These are phyloP conservation scores for Amanita thiersii DNA, from an alignment of 768 basidiomycete species.

Conservation along the genomic window DNA sequence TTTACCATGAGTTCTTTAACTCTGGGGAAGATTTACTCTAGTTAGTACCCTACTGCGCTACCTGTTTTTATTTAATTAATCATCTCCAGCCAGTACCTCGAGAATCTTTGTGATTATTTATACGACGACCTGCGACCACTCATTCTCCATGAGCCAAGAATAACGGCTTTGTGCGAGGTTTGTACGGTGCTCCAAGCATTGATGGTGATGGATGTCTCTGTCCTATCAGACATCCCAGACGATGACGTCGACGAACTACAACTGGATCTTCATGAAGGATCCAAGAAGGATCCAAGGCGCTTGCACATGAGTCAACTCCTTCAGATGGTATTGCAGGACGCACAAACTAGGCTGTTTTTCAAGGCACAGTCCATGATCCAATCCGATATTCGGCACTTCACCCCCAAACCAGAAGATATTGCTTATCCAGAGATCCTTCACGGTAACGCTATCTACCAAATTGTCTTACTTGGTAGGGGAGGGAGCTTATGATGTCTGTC, in stretches of 20 bases:
- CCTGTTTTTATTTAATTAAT: not conserved
- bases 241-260: conserved; percentile 30
- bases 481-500: not conserved
- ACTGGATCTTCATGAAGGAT: conserved; percentile 26
- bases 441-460: conserved; percentile 33
- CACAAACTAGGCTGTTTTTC: conserved; percentile 93
- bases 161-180: conserved; percentile 86
- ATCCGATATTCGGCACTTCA: conserved; percentile 79
- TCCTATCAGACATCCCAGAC: conserved; percentile 16
- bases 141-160: conserved; percentile 85
- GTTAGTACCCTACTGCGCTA: conserved; percentile 21
- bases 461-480: conserved; percentile 4
- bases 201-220: conserved; percentile 82
- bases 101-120: conserved; percentile 86
- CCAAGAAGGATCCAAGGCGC: conserved; percentile 35
- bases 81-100: conserved; percentile 67
- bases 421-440: conserved; percentile 80
- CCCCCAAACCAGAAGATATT: conserved; percentile 70
- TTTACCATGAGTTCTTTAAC: conserved; percentile 82
- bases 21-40: conserved; percentile 66
- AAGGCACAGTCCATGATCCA: conserved; percentile 91
- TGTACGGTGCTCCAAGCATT: conserved; percentile 94
- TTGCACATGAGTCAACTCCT: conserved; percentile 78
- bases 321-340: conserved; percentile 90
- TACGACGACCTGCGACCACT: conserved; percentile 95